Percentiles rank a stretch among this genome's conserved stretches.
Evolutionary conservation across 1,139 yeast species (phyloP).

Genomic region (Yamadazyma pseudoaaseri): DNA sequence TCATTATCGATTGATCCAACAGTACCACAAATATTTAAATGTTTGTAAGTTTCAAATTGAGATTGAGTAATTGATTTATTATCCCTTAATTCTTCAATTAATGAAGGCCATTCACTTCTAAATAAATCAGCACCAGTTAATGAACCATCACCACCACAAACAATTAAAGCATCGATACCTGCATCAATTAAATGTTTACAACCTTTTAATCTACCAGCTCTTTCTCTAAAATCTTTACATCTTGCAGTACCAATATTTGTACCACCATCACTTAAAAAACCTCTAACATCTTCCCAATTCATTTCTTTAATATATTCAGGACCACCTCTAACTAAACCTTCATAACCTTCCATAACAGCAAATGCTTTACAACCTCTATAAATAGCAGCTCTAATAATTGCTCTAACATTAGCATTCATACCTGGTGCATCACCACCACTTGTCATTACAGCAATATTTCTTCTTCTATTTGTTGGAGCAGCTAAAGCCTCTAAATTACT

Average conservation of each 20-base stretch:
- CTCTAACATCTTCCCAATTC: slow-evolving; percentile 92
- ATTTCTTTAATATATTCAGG: slow-evolving; percentile 63
- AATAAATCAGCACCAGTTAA: slow-evolving; percentile 95
- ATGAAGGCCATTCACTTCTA: slow-evolving; percentile 91
- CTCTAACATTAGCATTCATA: slow-evolving; percentile 94
- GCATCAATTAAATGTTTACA: slow-evolving; percentile 81
- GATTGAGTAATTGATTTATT: slow-evolving; percentile 54
- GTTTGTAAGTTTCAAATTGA: slow-evolving; percentile 59
- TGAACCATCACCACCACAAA: slow-evolving; percentile 99
- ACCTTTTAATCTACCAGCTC: slow-evolving; percentile 77
- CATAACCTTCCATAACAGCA: slow-evolving; percentile 93
- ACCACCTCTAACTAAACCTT: slow-evolving; percentile 89
- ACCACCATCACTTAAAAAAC: slow-evolving; percentile 90
- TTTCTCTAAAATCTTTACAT: slow-evolving; percentile 79
- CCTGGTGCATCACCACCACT: slow-evolving; percentile 99
- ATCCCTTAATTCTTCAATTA: slow-evolving; percentile 65
- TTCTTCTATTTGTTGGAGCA: slow-evolving; percentile 25
- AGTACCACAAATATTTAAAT: slow-evolving; percentile 87
- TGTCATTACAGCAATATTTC: slow-evolving; percentile 89
- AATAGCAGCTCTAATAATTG: slow-evolving; percentile 90
- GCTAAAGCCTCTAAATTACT: slow-evolving; percentile 9
- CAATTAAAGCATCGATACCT: slow-evolving; percentile 93
- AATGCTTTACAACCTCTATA: slow-evolving; percentile 89
- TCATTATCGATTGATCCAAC: slow-evolving; percentile 98
- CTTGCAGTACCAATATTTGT: slow-evolving; percentile 96